phyloP scores from a whole-genome alignment of 768 basidiomycete species.

The Tubosaeta sp. region DNA sequence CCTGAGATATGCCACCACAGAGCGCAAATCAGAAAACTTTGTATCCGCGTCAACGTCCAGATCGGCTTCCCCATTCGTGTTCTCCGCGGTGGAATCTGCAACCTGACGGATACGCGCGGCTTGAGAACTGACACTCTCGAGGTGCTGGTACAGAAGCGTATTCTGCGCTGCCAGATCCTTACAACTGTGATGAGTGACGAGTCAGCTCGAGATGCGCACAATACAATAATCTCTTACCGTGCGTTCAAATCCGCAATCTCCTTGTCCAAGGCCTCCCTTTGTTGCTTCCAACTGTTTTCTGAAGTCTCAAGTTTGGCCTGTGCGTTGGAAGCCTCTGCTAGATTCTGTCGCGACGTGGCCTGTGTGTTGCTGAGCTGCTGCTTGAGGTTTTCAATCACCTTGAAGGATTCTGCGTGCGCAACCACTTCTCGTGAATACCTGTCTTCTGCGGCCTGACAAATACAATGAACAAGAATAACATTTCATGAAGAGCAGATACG shows the following conservation, averaged over 20 bases:
- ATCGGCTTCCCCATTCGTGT: slow-evolving; percentile 41
- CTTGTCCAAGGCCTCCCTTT: slow-evolving; percentile 72
- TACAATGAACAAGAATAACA: background rate
- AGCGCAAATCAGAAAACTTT: slow-evolving; percentile 68
- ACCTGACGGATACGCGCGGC: slow-evolving; percentile 76
- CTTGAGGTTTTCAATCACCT: slow-evolving; percentile 59
- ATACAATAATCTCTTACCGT: slow-evolving; percentile 43
- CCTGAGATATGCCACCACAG: slow-evolving; percentile 76
- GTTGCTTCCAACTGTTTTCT: slow-evolving; percentile 76
- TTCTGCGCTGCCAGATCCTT: slow-evolving; percentile 78
- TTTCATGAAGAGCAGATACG: slow-evolving; percentile 3
- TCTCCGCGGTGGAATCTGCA: slow-evolving; percentile 47
- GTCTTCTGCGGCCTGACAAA: slow-evolving; percentile 63
- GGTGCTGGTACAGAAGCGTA: slow-evolving; percentile 70
- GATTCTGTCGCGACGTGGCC: slow-evolving; percentile 51
- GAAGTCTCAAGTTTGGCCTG: slow-evolving; percentile 66
- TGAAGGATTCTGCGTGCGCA: slow-evolving; percentile 82
- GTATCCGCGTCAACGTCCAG: slow-evolving; percentile 50
- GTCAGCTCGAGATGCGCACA: background rate
- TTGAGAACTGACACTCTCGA: slow-evolving; percentile 79
- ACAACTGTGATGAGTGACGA: slow-evolving; percentile 39
- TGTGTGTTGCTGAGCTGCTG: slow-evolving; percentile 55
- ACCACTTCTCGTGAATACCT: slow-evolving; percentile 79
- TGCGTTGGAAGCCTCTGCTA: slow-evolving; percentile 67
- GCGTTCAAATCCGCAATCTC: slow-evolving; percentile 69